Evolutionary conservation across 108 stramenopile species (phyloP).

Genomic region (Schizochytrium sp.): DNA sequence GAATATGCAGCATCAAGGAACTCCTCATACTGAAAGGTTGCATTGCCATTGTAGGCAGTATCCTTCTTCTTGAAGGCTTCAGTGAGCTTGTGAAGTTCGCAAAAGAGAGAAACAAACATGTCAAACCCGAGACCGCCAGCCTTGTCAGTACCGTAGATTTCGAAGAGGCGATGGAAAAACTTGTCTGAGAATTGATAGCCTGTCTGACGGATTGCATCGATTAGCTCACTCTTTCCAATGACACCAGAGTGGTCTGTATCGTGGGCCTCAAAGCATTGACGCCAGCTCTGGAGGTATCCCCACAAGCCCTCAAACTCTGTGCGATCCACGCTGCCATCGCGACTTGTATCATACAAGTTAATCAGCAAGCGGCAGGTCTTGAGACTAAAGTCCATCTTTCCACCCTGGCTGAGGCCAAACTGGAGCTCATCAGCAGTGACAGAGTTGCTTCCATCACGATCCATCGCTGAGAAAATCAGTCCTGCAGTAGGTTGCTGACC

Average conservation of each 20-base stretch:
- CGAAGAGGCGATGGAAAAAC: slow-evolving; percentile 31
- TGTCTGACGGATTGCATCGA: slow-evolving; percentile 4
- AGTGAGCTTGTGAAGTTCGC: slow-evolving; percentile 43
- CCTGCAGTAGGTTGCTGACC: neutral
- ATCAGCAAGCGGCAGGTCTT: slow-evolving; percentile 60
- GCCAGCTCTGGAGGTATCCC: slow-evolving; percentile 50
- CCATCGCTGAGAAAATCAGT: slow-evolving; percentile 17
- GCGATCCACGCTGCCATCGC: slow-evolving; percentile 34
- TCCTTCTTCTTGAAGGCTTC: slow-evolving; percentile 52
- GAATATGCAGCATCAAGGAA: slow-evolving; percentile 53
- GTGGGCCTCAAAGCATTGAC: slow-evolving; percentile 54
- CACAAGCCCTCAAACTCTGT: slow-evolving; percentile 28
- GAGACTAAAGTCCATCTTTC: slow-evolving; percentile 20
- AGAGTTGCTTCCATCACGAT: slow-evolving; percentile 43
- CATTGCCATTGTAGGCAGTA: neutral
- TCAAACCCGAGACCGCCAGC: slow-evolving; percentile 28
- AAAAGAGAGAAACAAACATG: slow-evolving; percentile 42
- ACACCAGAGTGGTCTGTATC: slow-evolving; percentile 24
- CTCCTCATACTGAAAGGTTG: slow-evolving; percentile 28
- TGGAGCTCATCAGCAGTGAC: slow-evolving; percentile 59
- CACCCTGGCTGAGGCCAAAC: slow-evolving; percentile 56
- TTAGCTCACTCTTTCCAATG: slow-evolving; percentile 13
- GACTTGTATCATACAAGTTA: slow-evolving; percentile 36
- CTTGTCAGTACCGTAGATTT: slow-evolving; percentile 45
- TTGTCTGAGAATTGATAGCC: slow-evolving; percentile 18